These are phyloP conservation scores for Acorus gramineus DNA, from an alignment of 106 monocot species.

Conservation along the genomic window DNA sequence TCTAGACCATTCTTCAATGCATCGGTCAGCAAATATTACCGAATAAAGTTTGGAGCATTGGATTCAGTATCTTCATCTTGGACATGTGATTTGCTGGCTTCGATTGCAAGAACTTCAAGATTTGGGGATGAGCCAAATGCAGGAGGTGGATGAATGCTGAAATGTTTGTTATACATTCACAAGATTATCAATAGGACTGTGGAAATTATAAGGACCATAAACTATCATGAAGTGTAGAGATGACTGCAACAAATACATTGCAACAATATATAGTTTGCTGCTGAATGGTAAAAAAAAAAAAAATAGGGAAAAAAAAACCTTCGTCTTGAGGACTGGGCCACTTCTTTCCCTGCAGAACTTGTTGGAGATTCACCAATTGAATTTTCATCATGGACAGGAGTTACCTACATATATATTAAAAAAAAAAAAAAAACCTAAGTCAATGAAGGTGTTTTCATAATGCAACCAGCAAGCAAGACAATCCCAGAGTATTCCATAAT, in stretches of 20 bases:
- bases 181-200: background rate
- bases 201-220: no score
- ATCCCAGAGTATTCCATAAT: no score
- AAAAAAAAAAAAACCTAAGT: background rate
- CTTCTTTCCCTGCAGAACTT: constrained; percentile 9
- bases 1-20: no score
- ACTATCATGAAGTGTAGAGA: background rate
- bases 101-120: constrained; percentile 25
- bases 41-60: constrained; percentile 14
- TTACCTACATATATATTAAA: background rate
- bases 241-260: background rate
- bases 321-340: constrained; percentile 4
- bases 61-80: constrained; percentile 13
- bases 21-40: constrained; percentile 16
- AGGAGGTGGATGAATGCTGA: constrained; percentile 27
- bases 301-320: constrained; percentile 4
- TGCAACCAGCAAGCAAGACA: no score
- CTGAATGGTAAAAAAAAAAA: background rate
- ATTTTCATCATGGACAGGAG: no score
- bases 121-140: constrained; percentile 31
- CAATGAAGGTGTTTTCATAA: background rate
- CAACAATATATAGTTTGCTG: background rate
- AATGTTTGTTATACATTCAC: background rate
- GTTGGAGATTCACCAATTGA: no score
- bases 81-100: constrained; percentile 11